Evolutionary conservation across 176 grass and related monocot genomes (phyloP), one percentile per base, ranked within the genome.

Genomic region (Rhynchospora tenuis): DNA sequence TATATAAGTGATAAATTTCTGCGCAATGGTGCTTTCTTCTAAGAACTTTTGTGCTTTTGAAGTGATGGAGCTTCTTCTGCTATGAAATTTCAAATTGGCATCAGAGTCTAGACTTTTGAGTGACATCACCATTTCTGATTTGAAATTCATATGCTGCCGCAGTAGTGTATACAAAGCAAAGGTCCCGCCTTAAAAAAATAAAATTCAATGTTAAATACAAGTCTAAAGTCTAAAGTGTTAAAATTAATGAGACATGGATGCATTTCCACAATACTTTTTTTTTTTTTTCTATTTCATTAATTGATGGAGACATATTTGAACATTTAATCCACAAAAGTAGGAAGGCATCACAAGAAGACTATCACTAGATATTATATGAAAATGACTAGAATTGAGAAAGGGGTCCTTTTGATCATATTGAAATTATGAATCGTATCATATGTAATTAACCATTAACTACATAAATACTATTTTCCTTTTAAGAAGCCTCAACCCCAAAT

Each of bases 101-200:
- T 96, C 93, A 23, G 88, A 96, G 38, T 70, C 89, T 74, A 96
- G 47, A 54, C 56, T 78, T 57, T 81, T 87, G 12, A 83, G 79
- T 22, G 87, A 83, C 89, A 93, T 85, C 2, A 91, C 83, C 84
- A 89, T 93, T 70, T 86, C 92, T 8, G 81, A 84, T 38, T 89
- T 91, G 90, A 96, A 96, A 64, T 89, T 82, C n/a, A 96, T 67
- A 55, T 91, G 88, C 52, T 96, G 93, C 10, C 93, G 88, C 38
- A 93, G 62, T 27, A 96, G 80, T 15, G 93, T 93, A 83, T 96
- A 96, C 47, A 96, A 84, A 10, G 93, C 93, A 77, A 96, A 96
- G n/a, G 93, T 96, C 1, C 93, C 93, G 75, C 91, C 93, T 95
- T 64, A 73, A 46, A 29, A 28, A 46, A 22, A 28, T 4, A 67